Percentiles rank a stretch among this genome's conserved stretches.
Conservation (phyloP, 2,329 filamentous ascomycete species). For the Lithohypha guttulata region DNA sequence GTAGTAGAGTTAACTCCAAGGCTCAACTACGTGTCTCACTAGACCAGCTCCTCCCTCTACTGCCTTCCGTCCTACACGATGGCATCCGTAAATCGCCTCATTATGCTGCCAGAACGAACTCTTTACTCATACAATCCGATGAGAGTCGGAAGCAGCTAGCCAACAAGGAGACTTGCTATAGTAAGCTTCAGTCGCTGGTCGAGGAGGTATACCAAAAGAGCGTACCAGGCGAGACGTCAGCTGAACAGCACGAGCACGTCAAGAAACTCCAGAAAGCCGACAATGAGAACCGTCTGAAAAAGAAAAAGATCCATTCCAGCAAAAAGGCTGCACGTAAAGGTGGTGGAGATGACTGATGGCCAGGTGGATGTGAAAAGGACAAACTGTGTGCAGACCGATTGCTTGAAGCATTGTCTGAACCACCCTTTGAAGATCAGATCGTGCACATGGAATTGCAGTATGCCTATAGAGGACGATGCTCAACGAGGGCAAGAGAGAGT, state of each 20-base stretch:
- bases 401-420: no score
- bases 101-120: conserved; percentile 41
- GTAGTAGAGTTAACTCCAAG: conserved; percentile 52
- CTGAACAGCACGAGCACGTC: conserved; percentile 45
- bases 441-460: no score
- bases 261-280: conserved; percentile 46
- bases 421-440: no score
- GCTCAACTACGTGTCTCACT: conserved; percentile 51
- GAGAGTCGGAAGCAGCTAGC: conserved; percentile 51
- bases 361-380: no score
- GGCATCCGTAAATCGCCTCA: conserved; percentile 45
- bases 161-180: conserved; percentile 50
- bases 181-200: conserved; percentile 46
- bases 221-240: conserved; percentile 51
- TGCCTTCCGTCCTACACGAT: conserved; percentile 45
- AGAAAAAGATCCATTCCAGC: conserved; percentile 50
- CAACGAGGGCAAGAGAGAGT: no score
- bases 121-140: conserved; percentile 52
- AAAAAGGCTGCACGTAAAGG: conserved; percentile 48
- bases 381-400: no score
- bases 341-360: no score
- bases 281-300: conserved; percentile 46
- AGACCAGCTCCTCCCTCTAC: conserved; percentile 39
- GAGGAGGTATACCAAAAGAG: conserved; percentile 38
- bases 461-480: no score